Conservation (phyloP, 2,329 filamentous ascomycete genomes). For the Metarhizium rileyi region DNA sequence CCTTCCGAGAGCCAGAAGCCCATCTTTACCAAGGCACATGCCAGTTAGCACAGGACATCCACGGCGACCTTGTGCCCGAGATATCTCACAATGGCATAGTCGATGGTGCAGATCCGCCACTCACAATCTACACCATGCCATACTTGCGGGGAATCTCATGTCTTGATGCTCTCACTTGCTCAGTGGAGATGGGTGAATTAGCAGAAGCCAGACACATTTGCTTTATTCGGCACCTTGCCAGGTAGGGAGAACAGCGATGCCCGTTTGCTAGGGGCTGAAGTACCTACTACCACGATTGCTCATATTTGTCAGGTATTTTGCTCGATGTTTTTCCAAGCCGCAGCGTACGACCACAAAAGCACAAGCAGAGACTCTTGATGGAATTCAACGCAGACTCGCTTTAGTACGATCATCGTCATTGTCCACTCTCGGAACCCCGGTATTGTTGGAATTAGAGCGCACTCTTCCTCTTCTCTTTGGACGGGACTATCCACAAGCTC, state of each 20-base stretch:
- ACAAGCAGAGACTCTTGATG: neutral
- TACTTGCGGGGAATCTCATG: neutral
- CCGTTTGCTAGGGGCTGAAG: slow-evolving; percentile 4
- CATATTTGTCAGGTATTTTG: slow-evolving; percentile 14
- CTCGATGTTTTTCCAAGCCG: slow-evolving; percentile 14
- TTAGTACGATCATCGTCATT: neutral
- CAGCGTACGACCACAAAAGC: neutral
- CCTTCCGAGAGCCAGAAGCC: slow-evolving; percentile 1
- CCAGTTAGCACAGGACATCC: neutral
- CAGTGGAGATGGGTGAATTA: neutral
- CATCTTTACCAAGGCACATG: neutral
- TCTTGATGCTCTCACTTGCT: neutral
- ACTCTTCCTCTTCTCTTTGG: slow-evolving; percentile 16
- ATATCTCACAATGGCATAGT: neutral
- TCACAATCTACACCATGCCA: neutral
- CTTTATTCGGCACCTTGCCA: neutral
- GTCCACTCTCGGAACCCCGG: neutral
- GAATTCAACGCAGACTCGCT: neutral
- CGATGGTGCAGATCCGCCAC: neutral
- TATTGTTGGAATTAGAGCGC: slow-evolving; percentile 10
- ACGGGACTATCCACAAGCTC: slow-evolving; percentile 18
- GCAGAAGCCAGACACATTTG: neutral
- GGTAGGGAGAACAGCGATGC: neutral
- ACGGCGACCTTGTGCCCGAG: neutral
- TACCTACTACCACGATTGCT: slow-evolving; percentile 4